Base-by-base conservation (phyloP, 1,284 basidiomycete genomes). In the Porodaedalea pini region DNA sequence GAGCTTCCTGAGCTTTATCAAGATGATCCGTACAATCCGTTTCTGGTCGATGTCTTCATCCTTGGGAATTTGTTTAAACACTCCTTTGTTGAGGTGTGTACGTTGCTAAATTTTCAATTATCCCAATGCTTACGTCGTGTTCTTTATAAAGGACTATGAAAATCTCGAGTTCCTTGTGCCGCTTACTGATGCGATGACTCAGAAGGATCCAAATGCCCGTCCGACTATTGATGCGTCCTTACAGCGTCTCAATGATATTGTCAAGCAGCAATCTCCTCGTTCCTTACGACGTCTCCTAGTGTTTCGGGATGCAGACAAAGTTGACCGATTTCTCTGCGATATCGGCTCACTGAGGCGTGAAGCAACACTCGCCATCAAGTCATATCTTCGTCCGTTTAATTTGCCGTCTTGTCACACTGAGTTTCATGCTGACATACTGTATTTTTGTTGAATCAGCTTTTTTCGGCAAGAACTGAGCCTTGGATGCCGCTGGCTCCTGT, bases 111-210 rank as follows among this genome's bases (percentile, higher is more conserved):
- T 41, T 41, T 37, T 36, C 31, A 11, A 51, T 5, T 36, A n/a
- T n/a, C 7, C 7, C 8, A 21, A 7, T 8, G 48, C 21, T 19
- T 31, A 37, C 6, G 10, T 29, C 2, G 27, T 48, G 21, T 17
- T 31, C 7, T 4, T 36, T 36, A 0, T n/a, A 31, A 10, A 56
- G 54, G 2, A 17, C 19, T 56, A 51, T 23, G 13, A 21, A 27
- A 56, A 56, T 36, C 21, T 56, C n/a, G 29, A 27, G 17, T 58
- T 48, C 31, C 43, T 56, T 17, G 15, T 17, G 6, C 57, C 57
- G 11, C 51, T 57, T n/a, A 40, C 23, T 15, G 27, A 57, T 21
- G 19, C 52, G 13, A 57, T 57, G 56, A 41, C 51, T 8, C 10
- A 41, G 37, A 36, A 54, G 19, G 29, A 57, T 6, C 56, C 56